Percentiles rank a stretch among this genome's conserved stretches.
Conservation (phyloP, 2,329 filamentous ascomycete genomes). For the Stenocarpella maydis region DNA sequence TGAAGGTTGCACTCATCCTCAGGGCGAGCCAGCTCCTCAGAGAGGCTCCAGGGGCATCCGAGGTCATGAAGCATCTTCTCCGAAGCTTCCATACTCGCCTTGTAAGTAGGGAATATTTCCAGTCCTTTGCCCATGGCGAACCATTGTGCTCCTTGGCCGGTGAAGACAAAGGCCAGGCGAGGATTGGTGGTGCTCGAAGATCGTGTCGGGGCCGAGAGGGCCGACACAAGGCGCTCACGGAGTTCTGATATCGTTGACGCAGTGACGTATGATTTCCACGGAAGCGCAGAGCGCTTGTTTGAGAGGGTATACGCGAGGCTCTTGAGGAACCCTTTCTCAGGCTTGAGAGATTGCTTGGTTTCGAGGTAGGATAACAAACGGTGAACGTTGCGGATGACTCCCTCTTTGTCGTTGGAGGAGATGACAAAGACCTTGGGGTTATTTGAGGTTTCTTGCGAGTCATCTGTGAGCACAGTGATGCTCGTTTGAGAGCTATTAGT, state of each 20-base stretch:
- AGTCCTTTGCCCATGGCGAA: constrained; percentile 38
- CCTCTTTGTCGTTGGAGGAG: constrained; percentile 20
- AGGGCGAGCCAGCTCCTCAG: not conserved
- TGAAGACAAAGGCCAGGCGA: constrained; percentile 34
- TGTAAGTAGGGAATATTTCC: not conserved
- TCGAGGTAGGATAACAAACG: constrained; percentile 1
- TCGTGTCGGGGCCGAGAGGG: too few species aligned
- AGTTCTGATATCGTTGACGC: too few species aligned
- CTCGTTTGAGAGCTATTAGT: too few species aligned
- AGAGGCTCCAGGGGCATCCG: constrained; percentile 40
- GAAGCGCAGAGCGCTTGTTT: constrained; percentile 40
- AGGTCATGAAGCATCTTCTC: constrained; percentile 37
- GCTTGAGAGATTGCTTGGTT: too few species aligned
- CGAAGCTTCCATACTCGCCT: constrained; percentile 30
- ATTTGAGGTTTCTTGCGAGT: too few species aligned
- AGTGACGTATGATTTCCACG: constrained; percentile 40
- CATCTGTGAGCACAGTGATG: too few species aligned
- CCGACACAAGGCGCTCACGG: too few species aligned
- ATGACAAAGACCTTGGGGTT: not conserved
- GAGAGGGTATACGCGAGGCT: constrained; percentile 42
- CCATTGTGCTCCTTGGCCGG: constrained; percentile 38
- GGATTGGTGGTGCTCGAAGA: not conserved
- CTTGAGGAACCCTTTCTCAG: too few species aligned
- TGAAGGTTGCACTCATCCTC: constrained; percentile 11
- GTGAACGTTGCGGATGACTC: not conserved